Evolutionary conservation across 139 green algal species (phyloP).

Genomic region (Coccomyxa sp.): DNA sequence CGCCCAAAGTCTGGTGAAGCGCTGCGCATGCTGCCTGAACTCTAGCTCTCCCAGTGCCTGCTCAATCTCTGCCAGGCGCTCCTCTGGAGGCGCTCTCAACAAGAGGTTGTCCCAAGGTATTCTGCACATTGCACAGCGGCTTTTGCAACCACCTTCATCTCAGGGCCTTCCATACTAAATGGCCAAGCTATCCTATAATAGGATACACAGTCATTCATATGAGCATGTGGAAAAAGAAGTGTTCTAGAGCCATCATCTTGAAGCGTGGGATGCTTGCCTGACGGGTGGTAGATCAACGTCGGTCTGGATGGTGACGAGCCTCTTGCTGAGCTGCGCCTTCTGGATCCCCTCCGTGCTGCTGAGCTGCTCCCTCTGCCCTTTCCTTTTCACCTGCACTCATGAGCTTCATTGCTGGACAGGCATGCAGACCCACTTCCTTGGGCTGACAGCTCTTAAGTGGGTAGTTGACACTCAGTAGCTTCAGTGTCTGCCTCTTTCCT

Average conservation of each 20-base stretch:
- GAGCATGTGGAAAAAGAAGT: neutral
- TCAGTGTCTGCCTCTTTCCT: neutral
- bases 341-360: constrained; percentile 20
- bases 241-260: neutral
- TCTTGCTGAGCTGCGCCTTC: constrained; percentile 42
- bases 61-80: neutral
- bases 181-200: neutral
- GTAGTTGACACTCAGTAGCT: neutral
- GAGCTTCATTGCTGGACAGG: no score
- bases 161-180: neutral
- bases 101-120: constrained; percentile 17
- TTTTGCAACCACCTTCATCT: neutral
- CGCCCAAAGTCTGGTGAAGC: constrained; percentile 30
- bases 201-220: neutral
- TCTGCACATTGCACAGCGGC: neutral
- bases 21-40: constrained; percentile 23
- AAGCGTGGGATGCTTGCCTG: neutral
- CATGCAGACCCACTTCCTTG: no score
- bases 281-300: constrained; percentile 46
- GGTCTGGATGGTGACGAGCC: constrained; percentile 50
- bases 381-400: neutral
- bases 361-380: constrained; percentile 15
- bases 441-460: neutral
- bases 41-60: constrained; percentile 22
- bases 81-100: neutral